Conservation (phyloP, 345 rosid genomes). For the Heritiera littoralis region DNA sequence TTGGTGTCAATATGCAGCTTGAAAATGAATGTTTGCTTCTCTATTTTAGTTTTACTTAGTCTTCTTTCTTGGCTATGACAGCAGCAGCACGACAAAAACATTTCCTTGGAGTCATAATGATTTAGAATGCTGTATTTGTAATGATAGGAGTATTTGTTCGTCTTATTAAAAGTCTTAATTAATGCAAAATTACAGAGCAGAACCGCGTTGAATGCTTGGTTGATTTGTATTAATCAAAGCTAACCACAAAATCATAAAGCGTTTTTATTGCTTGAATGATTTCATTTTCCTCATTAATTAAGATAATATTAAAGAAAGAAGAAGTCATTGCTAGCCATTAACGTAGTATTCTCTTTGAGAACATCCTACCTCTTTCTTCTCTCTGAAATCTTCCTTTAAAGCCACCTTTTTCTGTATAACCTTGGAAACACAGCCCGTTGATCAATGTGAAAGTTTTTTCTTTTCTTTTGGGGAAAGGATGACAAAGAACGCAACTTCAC, state of each 20-base stretch:
- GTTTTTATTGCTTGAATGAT: slow-evolving; percentile 14
- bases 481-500: slow-evolving; percentile 14
- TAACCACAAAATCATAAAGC: background rate
- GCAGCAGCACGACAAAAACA: slow-evolving; percentile 2
- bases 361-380: background rate
- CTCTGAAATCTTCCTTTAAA: background rate
- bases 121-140: slow-evolving; percentile 1
- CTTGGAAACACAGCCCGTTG: background rate
- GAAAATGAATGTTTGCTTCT: background rate
- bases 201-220: background rate
- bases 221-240: background rate
- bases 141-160: background rate
- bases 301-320: background rate
- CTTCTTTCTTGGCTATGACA: background rate
- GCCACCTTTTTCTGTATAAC: background rate
- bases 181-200: background rate
- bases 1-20: background rate
- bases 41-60: background rate
- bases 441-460: background rate
- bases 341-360: background rate
- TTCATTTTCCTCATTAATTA: slow-evolving; percentile 13
- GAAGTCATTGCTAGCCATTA: slow-evolving; percentile 8
- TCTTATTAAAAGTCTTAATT: background rate
- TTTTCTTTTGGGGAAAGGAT: background rate
- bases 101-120: background rate